A percentile compares a stretch with the other conserved stretches of the same genome.
Evolutionary conservation across 176 grass and related monocot genomes (phyloP).

Genomic region (Juncus inflexus): DNA sequence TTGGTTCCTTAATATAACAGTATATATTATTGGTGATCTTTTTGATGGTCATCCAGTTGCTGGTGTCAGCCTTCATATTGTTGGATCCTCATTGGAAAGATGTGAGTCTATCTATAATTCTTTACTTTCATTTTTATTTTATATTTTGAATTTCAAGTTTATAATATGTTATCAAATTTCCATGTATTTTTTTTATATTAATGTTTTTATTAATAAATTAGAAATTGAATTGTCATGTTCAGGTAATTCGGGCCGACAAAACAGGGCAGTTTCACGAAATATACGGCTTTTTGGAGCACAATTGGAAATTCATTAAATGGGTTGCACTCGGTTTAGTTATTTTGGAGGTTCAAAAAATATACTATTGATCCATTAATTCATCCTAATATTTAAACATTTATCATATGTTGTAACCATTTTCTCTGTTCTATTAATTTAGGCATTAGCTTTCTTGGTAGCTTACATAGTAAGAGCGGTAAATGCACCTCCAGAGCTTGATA

Average conservation of each 20-base stretch:
- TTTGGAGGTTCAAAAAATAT: slow-evolving; percentile 55
- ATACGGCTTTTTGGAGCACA: slow-evolving; percentile 67
- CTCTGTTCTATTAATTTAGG: background rate
- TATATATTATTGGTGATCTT: slow-evolving; percentile 48
- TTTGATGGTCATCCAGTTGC: slow-evolving; percentile 65
- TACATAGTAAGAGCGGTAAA: slow-evolving; percentile 15
- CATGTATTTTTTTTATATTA: slow-evolving; percentile 12
- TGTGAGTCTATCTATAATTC: slow-evolving; percentile 41
- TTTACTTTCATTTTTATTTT: background rate
- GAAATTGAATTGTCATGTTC: slow-evolving; percentile 17
- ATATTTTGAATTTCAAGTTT: background rate
- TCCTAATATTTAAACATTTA: background rate
- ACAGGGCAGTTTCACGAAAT: slow-evolving; percentile 67
- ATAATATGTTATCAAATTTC: too few relatives aligned
- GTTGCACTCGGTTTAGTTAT: slow-evolving; percentile 66
- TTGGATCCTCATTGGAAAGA: slow-evolving; percentile 93
- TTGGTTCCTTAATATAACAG: slow-evolving; percentile 9
- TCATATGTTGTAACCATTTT: background rate
- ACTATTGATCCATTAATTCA: too few relatives aligned
- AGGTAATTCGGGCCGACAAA: slow-evolving; percentile 84
- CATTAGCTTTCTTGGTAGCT: slow-evolving; percentile 25
- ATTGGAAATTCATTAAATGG: slow-evolving; percentile 92
- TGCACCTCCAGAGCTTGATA: slow-evolving; percentile 18
- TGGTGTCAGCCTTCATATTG: slow-evolving; percentile 85
- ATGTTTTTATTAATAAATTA: slow-evolving; percentile 1